Evolutionary conservation across 805 yeast genomes (phyloP), one percentile per base, ranked within the genome.

Genomic region (Saturnispora quitensis): DNA sequence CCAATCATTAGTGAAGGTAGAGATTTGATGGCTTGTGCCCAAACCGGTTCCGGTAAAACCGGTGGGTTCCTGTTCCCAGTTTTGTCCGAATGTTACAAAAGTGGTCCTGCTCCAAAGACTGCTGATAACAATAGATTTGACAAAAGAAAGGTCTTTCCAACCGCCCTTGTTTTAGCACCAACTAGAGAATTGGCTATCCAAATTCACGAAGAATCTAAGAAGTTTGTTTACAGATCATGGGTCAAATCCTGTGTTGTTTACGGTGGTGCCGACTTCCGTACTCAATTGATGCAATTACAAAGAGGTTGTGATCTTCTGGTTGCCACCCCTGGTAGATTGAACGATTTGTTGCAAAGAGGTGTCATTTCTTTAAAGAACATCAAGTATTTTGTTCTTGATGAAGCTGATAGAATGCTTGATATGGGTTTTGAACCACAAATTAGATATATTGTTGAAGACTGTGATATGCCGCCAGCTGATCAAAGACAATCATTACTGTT

Each of bases 341-440:
- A 84, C 67, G 99, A 93, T 74, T 77, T 93, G 72, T 75, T 93
- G 60, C 97, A 90, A 75, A 87, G 97, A 76, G 97, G 97, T 66
- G 77, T 82, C 64, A 87, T 93, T 62, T 89, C 97, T 44, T 78
- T 93, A 66, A 77, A 81, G 59, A 89, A 87, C 73, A 89, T 91
- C 73, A 89, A 86, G 71, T 93, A 88, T 73, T 80, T 93, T 69
- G 97, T 93, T 50, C 79, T 93, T 61, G 99, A 91, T 73, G 99
- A 91, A 79, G 99, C 99, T 67, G 99, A 93, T 75, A 88, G 99
- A 78, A 93, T 93, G 99, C 83, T 93, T 75, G 99, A 93, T 82
- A 93, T 93, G 98, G 99, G 99, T 80, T 93, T 93, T 76, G 99
- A 93, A 77, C 97, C 97, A 59, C 99, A 93, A 79, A 93, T 93